phyloP scores from a whole-genome alignment of 176 grass and related monocot genomes.

The Avena eriantha region DNA sequence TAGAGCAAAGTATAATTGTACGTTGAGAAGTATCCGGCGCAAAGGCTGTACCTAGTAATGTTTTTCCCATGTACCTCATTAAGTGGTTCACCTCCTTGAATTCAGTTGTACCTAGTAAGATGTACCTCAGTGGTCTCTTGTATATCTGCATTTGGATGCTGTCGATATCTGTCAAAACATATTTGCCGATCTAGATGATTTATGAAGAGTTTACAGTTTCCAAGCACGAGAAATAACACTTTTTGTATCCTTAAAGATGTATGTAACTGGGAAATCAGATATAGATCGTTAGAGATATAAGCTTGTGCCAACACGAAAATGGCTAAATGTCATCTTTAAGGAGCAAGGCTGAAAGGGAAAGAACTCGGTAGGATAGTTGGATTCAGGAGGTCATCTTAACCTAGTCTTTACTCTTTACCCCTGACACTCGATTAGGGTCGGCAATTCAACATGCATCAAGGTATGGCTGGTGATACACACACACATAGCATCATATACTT shows the following conservation, averaged over 20 bases:
- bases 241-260: slow-evolving; percentile 14
- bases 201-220: slow-evolving; percentile 11
- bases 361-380: background rate
- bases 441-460: background rate
- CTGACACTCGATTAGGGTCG: background rate
- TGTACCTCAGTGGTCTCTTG: background rate
- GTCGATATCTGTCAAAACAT: background rate
- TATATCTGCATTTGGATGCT: background rate
- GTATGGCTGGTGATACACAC: background rate
- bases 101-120: slow-evolving; percentile 4
- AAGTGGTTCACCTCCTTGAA: background rate
- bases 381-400: background rate
- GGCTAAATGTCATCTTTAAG: background rate
- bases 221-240: background rate
- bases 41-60: background rate
- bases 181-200: background rate
- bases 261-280: background rate
- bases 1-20: background rate
- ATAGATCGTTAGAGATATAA: background rate
- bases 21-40: background rate
- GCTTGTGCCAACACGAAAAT: background rate
- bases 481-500: background rate
- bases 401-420: background rate
- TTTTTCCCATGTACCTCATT: background rate
- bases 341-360: background rate